Evolutionary conservation across 2,329 filamentous ascomycete species (phyloP), one percentile per base, ranked within the genome.

Genomic region (Aspergillus sp.): DNA sequence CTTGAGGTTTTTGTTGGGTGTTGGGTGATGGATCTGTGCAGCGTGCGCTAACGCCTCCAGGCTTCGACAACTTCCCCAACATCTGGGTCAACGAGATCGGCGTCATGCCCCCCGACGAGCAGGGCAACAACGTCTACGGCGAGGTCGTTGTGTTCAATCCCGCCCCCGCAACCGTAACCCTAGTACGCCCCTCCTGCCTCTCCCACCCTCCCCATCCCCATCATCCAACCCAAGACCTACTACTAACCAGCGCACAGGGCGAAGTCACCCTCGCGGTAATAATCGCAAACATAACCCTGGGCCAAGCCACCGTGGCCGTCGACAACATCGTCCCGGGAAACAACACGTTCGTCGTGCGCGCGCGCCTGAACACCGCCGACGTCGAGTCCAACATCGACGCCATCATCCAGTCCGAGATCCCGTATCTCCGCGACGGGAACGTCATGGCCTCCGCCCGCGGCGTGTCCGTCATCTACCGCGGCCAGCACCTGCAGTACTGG

Each of bases 401-500:
- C 3, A 62, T 62, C 11, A 30, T 62, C 11, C 6, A 45, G 19
- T 48, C 49, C 3, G 53, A 61, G 23, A 56, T 62, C 7, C 55
- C 55, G 15, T 59, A 62, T 9, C 51, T 62, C 3, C 49, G 43
- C 25, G 15, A 52, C 8, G 60, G 53, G 1, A 31, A 59, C n/a
- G 30, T 56, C 34, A 55, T 34, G 8, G 31, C 50, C 5, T 48
- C 55, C 0, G 60, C 55, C 13, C n/a, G 50, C 0, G 60, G 60
- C 8, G 11, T 54, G 8, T 59, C 55, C 4, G 60, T 62, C 22
- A 45, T 62, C 2, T 62, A 62, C 34, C 9, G 59, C 1, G 60
- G 55, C 1, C 19, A 55, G 31, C 55, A 62, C 41, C 55, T 62
- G 8, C 31, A 48, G 13, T 62, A 62, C 51, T 62, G 60, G 60